Evolutionary conservation across 129 eudicot species (phyloP).

Genomic region (Daucus carota): DNA sequence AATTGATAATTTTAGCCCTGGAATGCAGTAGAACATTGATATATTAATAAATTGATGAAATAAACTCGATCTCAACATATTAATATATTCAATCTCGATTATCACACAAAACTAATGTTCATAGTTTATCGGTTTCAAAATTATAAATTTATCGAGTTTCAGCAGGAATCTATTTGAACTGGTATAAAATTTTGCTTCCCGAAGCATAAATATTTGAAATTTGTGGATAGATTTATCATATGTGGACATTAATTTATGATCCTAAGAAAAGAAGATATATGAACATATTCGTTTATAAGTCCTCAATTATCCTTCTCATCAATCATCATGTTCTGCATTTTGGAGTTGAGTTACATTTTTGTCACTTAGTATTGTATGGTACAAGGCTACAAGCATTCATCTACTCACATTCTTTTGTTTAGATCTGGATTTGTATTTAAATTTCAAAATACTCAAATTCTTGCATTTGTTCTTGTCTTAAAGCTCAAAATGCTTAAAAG

Average conservation of each 20-base stretch:
- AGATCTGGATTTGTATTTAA: not conserved
- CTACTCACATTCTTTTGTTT: not conserved
- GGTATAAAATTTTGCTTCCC: not conserved
- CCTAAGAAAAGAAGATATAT: not conserved
- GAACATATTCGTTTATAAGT: not conserved
- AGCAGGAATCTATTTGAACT: not conserved
- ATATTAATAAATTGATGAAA: no score
- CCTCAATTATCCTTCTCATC: not conserved
- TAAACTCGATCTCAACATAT: no score
- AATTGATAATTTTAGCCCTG: no score
- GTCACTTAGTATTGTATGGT: not conserved
- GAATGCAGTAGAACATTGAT: no score
- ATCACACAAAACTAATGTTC: no score
- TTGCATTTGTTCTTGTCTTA: not conserved
- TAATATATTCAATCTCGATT: no score
- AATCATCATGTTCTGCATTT: not conserved
- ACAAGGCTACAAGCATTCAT: not conserved
- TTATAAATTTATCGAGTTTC: no score
- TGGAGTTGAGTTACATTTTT: not conserved
- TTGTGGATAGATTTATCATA: not conserved
- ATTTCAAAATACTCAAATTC: not conserved
- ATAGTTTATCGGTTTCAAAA: no score
- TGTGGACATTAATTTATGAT: not conserved
- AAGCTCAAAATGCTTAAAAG: not conserved
- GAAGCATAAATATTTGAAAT: not conserved